Conservation (phyloP, 2,329 filamentous ascomycete genomes). For the Fusarium praegraminearum region DNA sequence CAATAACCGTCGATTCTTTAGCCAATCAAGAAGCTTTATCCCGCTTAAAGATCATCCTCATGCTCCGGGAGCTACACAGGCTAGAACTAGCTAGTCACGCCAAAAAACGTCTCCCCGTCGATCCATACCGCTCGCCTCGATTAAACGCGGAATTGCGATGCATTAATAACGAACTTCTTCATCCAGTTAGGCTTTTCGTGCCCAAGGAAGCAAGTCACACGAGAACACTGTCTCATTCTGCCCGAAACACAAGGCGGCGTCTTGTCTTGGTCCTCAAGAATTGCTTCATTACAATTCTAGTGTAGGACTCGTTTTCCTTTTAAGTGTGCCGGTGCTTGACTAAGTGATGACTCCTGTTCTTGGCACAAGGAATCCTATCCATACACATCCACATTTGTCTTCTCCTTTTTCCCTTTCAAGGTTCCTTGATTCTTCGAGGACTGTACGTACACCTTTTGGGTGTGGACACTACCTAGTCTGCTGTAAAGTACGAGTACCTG, state of each 20-base stretch:
- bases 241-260: not conserved
- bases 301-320: slow-evolving; percentile 3
- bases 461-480: not conserved
- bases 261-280: not conserved
- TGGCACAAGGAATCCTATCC: not conserved
- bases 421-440: not conserved
- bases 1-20: slow-evolving; percentile 4
- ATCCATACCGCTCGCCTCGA: slow-evolving; percentile 18
- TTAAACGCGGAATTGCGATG: slow-evolving; percentile 4
- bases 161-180: slow-evolving; percentile 13
- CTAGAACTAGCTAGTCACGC: not conserved
- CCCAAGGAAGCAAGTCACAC: not conserved
- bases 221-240: not conserved
- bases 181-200: slow-evolving; percentile 20
- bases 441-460: not conserved
- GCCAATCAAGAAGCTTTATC: slow-evolving; percentile 22
- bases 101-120: not conserved
- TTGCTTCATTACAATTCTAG: not conserved
- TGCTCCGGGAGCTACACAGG: slow-evolving; percentile 10
- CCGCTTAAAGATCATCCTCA: slow-evolving; percentile 10
- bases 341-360: not conserved
- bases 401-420: slow-evolving; percentile 8
- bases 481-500: not conserved
- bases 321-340: not conserved
- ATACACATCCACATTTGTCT: slow-evolving; percentile 9